phyloP scores from a whole-genome alignment of 2,329 filamentous ascomycete genomes.

The Pseudogymnoascus sp. region DNA sequence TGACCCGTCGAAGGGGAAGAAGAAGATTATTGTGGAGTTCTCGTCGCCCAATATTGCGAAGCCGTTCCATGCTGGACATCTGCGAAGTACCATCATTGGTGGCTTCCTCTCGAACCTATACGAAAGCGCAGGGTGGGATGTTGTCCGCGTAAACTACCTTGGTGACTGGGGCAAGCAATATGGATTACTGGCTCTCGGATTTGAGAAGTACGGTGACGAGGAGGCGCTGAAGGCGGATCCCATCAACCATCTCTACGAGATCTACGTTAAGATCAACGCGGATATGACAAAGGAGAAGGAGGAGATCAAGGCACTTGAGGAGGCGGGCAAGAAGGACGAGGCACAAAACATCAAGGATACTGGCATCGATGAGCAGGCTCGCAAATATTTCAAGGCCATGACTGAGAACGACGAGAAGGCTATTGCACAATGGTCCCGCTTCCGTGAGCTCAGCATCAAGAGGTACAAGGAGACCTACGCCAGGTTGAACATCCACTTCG shows the following conservation, averaged over 20 bases:
- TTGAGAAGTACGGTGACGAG: slow-evolving; percentile 66
- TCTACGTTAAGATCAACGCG: slow-evolving; percentile 68
- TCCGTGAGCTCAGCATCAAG: slow-evolving; percentile 58
- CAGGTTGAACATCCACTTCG: slow-evolving; percentile 62
- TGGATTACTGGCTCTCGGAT: slow-evolving; percentile 62
- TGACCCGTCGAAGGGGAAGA: slow-evolving; percentile 42
- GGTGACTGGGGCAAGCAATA: slow-evolving; percentile 75
- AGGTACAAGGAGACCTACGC: slow-evolving; percentile 62
- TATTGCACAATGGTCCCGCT: slow-evolving; percentile 54
- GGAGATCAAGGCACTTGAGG: slow-evolving; percentile 47
- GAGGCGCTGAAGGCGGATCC: slow-evolving; percentile 62
- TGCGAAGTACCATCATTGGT: slow-evolving; percentile 70
- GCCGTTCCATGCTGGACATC: slow-evolving; percentile 67
- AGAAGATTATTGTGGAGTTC: slow-evolving; percentile 65
- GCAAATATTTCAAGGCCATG: slow-evolving; percentile 63
- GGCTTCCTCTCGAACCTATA: slow-evolving; percentile 65
- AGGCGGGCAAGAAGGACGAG: slow-evolving; percentile 36
- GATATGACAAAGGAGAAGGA: slow-evolving; percentile 59
- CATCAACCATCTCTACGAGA: slow-evolving; percentile 73
- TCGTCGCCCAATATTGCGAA: slow-evolving; percentile 83
- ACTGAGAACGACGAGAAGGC: slow-evolving; percentile 56
- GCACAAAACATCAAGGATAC: slow-evolving; percentile 41
- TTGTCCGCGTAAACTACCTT: slow-evolving; percentile 64
- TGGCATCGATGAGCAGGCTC: slow-evolving; percentile 65
- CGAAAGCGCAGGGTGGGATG: slow-evolving; percentile 60